These are phyloP conservation scores for Leucocoprinus birnbaumii DNA, from an alignment of 768 basidiomycete species.

Conservation along the genomic window DNA sequence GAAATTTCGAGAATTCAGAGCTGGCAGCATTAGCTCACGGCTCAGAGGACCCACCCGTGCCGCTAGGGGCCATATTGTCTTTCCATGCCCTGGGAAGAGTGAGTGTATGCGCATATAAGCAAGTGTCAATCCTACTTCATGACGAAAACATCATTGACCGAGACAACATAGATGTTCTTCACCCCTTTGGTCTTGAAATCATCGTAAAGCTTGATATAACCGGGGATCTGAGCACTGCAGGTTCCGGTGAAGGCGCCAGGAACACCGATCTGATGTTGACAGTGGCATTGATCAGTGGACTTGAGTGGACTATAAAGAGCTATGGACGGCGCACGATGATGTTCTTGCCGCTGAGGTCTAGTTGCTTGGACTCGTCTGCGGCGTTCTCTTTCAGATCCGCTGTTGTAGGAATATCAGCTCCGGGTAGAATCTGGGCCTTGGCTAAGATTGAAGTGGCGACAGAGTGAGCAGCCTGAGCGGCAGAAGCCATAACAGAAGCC, in stretches of 20 bases:
- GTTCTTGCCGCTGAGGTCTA: conserved; percentile 57
- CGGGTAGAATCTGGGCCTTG: conserved; percentile 43
- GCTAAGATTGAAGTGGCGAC: conserved; percentile 49
- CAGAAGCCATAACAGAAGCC: conserved; percentile 43
- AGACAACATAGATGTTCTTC: conserved; percentile 65
- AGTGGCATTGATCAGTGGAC: background rate
- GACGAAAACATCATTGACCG: conserved; percentile 81
- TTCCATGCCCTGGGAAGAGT: conserved; percentile 57
- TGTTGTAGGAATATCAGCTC: conserved; percentile 44
- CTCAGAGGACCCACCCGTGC: conserved; percentile 42
- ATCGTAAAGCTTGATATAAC: conserved; percentile 63
- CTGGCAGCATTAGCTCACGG: background rate
- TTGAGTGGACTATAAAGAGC: background rate
- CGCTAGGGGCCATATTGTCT: conserved; percentile 51
- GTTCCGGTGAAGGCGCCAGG: conserved; percentile 77
- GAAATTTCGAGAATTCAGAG: background rate
- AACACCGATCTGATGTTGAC: conserved; percentile 53
- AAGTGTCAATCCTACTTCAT: conserved; percentile 38
- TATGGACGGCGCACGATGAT: conserved; percentile 47
- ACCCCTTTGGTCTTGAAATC: conserved; percentile 78
- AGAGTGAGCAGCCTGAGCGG: conserved; percentile 52
- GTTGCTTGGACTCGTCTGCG: conserved; percentile 35
- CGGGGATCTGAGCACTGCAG: conserved; percentile 61
- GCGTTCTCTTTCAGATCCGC: conserved; percentile 57
- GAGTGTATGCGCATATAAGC: background rate